Evolutionary conservation across 352 stramenopile genomes (phyloP), one percentile per base, ranked within the genome.

Genomic region (Globisporangium polare): DNA sequence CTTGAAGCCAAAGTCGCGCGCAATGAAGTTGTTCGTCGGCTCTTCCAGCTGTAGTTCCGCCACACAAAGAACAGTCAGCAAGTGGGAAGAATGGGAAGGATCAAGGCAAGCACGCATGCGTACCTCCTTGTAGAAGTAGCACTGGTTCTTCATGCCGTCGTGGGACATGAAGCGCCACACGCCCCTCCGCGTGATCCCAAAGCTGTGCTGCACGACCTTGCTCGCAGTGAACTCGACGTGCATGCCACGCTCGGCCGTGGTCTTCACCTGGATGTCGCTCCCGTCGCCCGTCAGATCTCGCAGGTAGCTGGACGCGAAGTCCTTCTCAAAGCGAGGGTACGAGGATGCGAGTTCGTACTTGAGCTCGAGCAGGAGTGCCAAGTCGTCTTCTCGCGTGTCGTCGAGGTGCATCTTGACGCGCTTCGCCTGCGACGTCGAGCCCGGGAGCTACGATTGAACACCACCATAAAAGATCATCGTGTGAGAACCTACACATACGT

Each of bases 151-250:
- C 6, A 68, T 61, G 3, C 67, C 52, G 53, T 73, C 72, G 24
- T 55, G 53, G n/a, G 68, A 68, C 41, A 80, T 57, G 20, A 74
- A 53, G 9, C 72, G 69, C 69, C 74, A 83, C 13, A 86, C 64
- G 2, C 67, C 74, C 7, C 60, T 69, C 24, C 50, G 52, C 0
- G 72, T 68, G 5, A 69, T 63, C 7, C 61, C 39, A 3, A 78
- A 37, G 47, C 73, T 67, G 29, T 78, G 80, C 6, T 66, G 72
- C 35, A 86, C 33, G 53, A 73, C 60, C 20, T 69, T 70, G 45
- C 59, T 68, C 17, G 73, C 65, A 12, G 67, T 59, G 9, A 75
- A 77, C 24, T 82, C 65, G 39, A 78, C 68, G 27, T 62, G 63
- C 49, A 69, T 68, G n/a, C 64, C 64, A 4, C 43, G 27, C 49